Conservation (phyloP, 768 basidiomycete species). For the Tylopilus subfusipes region DNA sequence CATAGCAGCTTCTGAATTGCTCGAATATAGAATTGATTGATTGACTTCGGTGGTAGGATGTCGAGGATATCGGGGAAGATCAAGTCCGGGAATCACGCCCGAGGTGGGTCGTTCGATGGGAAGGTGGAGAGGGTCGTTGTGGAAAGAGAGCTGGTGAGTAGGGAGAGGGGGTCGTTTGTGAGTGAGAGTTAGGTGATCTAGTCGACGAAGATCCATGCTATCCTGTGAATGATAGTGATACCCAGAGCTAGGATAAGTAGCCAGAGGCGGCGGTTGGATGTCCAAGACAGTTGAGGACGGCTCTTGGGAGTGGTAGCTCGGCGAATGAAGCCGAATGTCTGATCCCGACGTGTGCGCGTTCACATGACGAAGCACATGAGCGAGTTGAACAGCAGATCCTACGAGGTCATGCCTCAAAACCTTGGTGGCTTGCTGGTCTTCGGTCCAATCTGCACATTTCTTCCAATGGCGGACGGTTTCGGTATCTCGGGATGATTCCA, state of each 20-base stretch:
- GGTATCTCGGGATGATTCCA: conserved; percentile 45
- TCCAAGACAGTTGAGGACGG: conserved; percentile 34
- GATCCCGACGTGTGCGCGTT: conserved; percentile 31
- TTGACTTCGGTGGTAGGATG: conserved; percentile 4
- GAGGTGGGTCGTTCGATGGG: conserved; percentile 9
- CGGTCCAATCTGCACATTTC: conserved; percentile 72
- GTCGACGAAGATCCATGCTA: conserved; percentile 12
- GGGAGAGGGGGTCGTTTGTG: conserved; percentile 28
- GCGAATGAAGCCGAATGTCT: conserved; percentile 37
- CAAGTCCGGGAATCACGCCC: conserved; percentile 3
- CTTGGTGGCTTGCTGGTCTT: conserved; percentile 62
- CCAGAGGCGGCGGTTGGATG: conserved; percentile 39
- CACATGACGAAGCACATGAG: conserved; percentile 51
- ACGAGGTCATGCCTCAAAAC: conserved; percentile 62
- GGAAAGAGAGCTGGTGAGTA: conserved; percentile 8
- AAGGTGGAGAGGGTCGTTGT: conserved; percentile 11
- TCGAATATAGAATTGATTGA: conserved; percentile 18
- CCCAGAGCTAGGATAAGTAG: conserved; percentile 25
- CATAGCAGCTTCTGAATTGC: conserved; percentile 9
- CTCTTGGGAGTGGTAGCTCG: conserved; percentile 33
- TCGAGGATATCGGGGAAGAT: conserved; percentile 13
- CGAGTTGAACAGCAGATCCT: conserved; percentile 60
- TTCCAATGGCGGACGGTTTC: conserved; percentile 50
- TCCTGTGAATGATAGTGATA: conserved; percentile 32
- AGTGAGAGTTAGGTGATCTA: conserved; percentile 15